Evolutionary conservation across 2,329 filamentous ascomycete species (phyloP), one percentile per base, ranked within the genome.

Genomic region (Scedosporium boydii): DNA sequence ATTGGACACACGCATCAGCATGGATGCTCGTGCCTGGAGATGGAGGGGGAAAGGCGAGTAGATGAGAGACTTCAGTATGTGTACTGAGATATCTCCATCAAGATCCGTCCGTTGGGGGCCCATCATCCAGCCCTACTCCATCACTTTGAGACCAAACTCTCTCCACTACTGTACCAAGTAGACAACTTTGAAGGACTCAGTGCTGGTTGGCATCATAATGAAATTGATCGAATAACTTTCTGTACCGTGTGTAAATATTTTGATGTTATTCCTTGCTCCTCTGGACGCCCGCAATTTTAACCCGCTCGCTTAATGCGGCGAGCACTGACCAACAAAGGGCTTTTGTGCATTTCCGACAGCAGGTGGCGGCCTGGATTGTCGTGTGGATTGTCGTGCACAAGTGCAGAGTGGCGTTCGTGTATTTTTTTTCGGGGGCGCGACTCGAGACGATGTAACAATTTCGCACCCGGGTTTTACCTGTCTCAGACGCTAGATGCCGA

Each of bases 241-340:
- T 34, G 29, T 34, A 34, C 44, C n/a, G 18, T 27, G 14, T 23
- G 23, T 26, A 56, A 16, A 23, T 16, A 27, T 27, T 53, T 38
- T 38, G 51, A 38, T 46, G 29, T 41, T 44, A 18, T 57, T 27
- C 57, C 60, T 18, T 29, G 6, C 23, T 29, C 26, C n/a, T 23
- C 51, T 48, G 26, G 27, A 44, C 29, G 26, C 27, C 27, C 58
- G 66, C 62, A 68, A 68, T 67, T 66, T 68, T 65, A 64, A 55
- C 67, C 68, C 67, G 69, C 67, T 69, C 65, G 66, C 66, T 69
- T 68, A 68, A 41, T 27, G 48, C 29, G n/a, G 38, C n/a, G 55
- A 60, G 63, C 63, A 64, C 63, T 46, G 63, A 58, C 63, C 63
- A 63, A 18, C 26, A 53, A 53, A n/a, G 21, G 48, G 48, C 21